phyloP scores from a whole-genome alignment of 768 basidiomycete species.

The Glaciozyma martinii region DNA sequence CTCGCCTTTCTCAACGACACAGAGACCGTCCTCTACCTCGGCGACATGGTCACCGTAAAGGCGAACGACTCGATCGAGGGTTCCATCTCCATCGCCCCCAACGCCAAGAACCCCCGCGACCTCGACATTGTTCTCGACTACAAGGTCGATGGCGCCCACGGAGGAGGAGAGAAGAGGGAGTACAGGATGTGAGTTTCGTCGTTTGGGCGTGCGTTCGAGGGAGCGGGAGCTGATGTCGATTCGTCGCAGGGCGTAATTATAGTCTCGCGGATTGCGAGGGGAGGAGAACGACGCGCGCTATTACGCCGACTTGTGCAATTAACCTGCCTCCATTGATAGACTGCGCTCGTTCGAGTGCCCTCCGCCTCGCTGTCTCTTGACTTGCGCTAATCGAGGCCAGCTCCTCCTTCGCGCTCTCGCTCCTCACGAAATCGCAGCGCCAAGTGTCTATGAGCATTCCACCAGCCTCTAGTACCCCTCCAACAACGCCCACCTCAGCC shows the following conservation, averaged over 20 bases:
- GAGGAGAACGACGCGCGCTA: too few relatives aligned
- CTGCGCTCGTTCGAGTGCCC: too few relatives aligned
- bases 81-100: conserved; percentile 68
- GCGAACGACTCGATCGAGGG: conserved; percentile 62
- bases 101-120: conserved; percentile 86
- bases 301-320: too few relatives aligned
- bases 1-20: conserved; percentile 39
- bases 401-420: too few relatives aligned
- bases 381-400: too few relatives aligned
- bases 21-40: conserved; percentile 98
- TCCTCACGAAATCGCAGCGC: too few relatives aligned
- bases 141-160: conserved; percentile 43
- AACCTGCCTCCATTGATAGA: too few relatives aligned
- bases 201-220: neutral
- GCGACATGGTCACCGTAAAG: conserved; percentile 56
- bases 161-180: conserved; percentile 20
- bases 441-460: too few relatives aligned
- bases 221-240: neutral
- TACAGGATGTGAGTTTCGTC: conserved; percentile 31
- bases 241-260: neutral
- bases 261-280: too few relatives aligned
- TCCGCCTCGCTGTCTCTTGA: too few relatives aligned
- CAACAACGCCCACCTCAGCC: too few relatives aligned
- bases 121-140: conserved; percentile 81
- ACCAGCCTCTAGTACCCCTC: too few relatives aligned